phyloP scores from a whole-genome alignment of 2,329 filamentous ascomycete genomes.

The Pyrenophora tritici-repentis region DNA sequence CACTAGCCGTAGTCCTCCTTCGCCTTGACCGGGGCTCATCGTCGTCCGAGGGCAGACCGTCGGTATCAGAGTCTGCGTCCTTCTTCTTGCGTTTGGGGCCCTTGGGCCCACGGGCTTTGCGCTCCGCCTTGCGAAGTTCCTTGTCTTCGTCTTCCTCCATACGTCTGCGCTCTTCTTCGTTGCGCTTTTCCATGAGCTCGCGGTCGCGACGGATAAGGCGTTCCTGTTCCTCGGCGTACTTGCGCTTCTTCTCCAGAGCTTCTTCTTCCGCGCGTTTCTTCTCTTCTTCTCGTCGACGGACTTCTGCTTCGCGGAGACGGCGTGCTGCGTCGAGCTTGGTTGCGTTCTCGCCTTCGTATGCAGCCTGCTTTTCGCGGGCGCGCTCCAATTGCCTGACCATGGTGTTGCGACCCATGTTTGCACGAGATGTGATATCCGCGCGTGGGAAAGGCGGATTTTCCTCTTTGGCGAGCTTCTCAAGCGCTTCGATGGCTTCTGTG shows the following conservation, averaged over 20 bases:
- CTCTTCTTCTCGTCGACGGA: constrained; percentile 77
- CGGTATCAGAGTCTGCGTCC: constrained; percentile 54
- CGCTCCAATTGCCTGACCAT: constrained; percentile 90
- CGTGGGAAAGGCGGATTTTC: constrained; percentile 84
- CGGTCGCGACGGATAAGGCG: constrained; percentile 77
- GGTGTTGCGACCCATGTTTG: constrained; percentile 96
- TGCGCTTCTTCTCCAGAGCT: constrained; percentile 75
- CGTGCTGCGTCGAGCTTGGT: constrained; percentile 82
- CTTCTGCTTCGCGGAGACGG: constrained; percentile 78
- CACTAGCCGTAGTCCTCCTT: constrained; percentile 44
- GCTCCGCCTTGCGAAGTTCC: constrained; percentile 71
- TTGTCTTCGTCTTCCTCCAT: constrained; percentile 71
- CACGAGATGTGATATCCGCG: constrained; percentile 88
- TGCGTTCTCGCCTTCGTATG: constrained; percentile 93
- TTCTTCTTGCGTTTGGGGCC: constrained; percentile 66
- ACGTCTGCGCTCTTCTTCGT: constrained; percentile 70
- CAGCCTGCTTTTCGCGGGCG: constrained; percentile 79
- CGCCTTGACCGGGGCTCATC: constrained; percentile 48
- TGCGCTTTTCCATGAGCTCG: constrained; percentile 70
- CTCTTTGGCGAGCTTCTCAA: constrained; percentile 63
- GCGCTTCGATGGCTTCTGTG: constrained; percentile 79
- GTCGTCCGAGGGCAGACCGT: constrained; percentile 43
- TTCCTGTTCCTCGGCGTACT: constrained; percentile 84
- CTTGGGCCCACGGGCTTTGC: constrained; percentile 58
- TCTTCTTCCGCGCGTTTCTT: constrained; percentile 69